Evolutionary conservation across 495 filamentous ascomycete species (phyloP).

Genomic region (Monascus purpureus): DNA sequence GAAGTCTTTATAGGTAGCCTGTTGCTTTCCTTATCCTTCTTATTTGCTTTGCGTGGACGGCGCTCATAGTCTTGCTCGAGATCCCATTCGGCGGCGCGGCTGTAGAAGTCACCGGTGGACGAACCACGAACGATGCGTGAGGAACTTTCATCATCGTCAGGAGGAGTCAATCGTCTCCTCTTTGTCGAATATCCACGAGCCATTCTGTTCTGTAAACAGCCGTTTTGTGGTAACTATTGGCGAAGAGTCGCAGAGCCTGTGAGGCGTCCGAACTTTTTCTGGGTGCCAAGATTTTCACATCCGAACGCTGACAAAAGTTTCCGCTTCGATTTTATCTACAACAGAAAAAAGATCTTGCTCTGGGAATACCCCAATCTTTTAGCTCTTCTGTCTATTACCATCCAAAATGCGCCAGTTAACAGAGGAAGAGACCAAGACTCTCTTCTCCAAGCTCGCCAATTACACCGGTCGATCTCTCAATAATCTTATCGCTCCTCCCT

Average conservation of each 20-base stretch:
- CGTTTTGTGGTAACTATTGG: too few relatives aligned
- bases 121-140: constrained; percentile 14
- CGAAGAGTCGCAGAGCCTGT: too few relatives aligned
- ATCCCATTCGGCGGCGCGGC: constrained; percentile 52
- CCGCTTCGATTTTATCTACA: neutral
- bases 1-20: constrained; percentile 74
- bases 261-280: constrained; percentile 1
- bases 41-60: constrained; percentile 55
- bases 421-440: constrained; percentile 53
- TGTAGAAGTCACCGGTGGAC: constrained; percentile 20
- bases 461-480: constrained; percentile 71
- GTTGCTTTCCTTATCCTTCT: constrained; percentile 55
- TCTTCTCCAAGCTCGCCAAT: constrained; percentile 74
- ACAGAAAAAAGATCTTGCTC: neutral
- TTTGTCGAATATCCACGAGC: constrained; percentile 35
- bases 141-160: constrained; percentile 23
- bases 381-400: constrained; percentile 13
- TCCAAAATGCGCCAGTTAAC: constrained; percentile 58
- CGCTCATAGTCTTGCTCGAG: constrained; percentile 86
- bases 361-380: constrained; percentile 10
- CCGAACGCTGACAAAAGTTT: constrained; percentile 8
- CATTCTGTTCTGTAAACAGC: too few relatives aligned
- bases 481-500: constrained; percentile 60
- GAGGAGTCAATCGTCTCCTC: constrained; percentile 40
- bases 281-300: constrained; percentile 4